Conservation (phyloP, 805 yeast genomes). For the Yarrowia sp. region DNA sequence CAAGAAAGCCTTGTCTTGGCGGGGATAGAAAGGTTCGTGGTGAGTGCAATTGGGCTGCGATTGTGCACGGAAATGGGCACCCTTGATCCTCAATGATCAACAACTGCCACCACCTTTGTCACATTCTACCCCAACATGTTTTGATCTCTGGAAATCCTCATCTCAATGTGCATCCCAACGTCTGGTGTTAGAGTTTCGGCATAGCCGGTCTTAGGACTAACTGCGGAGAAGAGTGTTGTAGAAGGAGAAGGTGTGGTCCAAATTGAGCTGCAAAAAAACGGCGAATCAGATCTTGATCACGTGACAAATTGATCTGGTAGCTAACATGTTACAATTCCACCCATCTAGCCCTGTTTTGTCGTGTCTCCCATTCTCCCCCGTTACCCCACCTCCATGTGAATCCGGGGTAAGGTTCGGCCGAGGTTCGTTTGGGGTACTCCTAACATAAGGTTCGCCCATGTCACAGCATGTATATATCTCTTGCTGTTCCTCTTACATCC, state of each 20-base stretch:
- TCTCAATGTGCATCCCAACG: conserved; percentile 15
- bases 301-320: neutral
- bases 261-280: neutral
- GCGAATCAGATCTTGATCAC: too few relatives aligned
- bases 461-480: conserved; percentile 2
- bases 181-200: conserved; percentile 12
- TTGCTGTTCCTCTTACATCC: neutral
- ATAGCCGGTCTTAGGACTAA: conserved; percentile 28
- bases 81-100: too few relatives aligned
- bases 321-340: neutral
- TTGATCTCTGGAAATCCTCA: neutral
- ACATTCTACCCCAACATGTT: neutral
- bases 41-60: too few relatives aligned
- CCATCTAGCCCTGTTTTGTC: neutral
- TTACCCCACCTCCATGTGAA: conserved; percentile 36
- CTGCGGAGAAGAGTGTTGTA: conserved; percentile 23
- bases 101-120: neutral
- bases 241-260: too few relatives aligned
- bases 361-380: neutral
- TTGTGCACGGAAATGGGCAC: too few relatives aligned
- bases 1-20: too few relatives aligned
- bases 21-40: too few relatives aligned
- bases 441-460: conserved; percentile 3
- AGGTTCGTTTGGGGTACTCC: conserved; percentile 23
- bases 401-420: conserved; percentile 36